Base-by-base conservation (phyloP, 2,329 filamentous ascomycete genomes). In the Fusarium protoensiforme region DNA sequence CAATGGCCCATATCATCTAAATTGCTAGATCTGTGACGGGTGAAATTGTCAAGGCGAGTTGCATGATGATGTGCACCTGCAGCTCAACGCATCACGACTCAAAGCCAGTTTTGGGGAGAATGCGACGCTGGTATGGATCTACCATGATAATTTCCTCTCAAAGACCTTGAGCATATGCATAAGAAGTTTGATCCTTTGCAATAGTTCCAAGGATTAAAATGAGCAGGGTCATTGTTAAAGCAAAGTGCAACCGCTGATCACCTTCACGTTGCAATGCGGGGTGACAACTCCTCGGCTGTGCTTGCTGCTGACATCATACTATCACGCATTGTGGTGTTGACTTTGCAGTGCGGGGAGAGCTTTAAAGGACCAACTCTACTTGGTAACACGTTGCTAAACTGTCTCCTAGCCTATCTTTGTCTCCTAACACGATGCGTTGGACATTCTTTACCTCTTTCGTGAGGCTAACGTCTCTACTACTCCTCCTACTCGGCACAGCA, bases 381-480 rank as follows among this genome's bases (percentile, higher is more conserved):
- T n/a, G 7, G 24, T 51, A n/a, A 8, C 46, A 29, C 24, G 16
- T 1, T 6, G 1, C 14, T 10, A 14, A 27, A 18, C 43, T 0
- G 0, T 7, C 48, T 24, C 14, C 3, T 7, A 41, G n/a, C 11
- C 11, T 4, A 22, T 41, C 38, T 20, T 41, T 7, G n/a, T 41
- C n/a, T 7, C 20, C n/a, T 24, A 3, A 16, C 35, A 64, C n/a
- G n/a, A 73, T 73, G 67, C n/a, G 61, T 14, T 71, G 71, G 63
- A 39, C 43, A 22, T 27, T 18, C 7, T 8, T 62, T 8, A 13
- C 20, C 18, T 43, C 48, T 18, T 24, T 68, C 3, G 11, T 22
- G 18, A 69, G 56, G 38, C 46, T 74, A 11, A 8, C 14, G 6
- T 63, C 56, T 18, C 51, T 56, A 3, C 24, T 60, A 7, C 22